phyloP scores from a whole-genome alignment of 1,284 basidiomycete genomes.

The Boletus subluridellus region DNA sequence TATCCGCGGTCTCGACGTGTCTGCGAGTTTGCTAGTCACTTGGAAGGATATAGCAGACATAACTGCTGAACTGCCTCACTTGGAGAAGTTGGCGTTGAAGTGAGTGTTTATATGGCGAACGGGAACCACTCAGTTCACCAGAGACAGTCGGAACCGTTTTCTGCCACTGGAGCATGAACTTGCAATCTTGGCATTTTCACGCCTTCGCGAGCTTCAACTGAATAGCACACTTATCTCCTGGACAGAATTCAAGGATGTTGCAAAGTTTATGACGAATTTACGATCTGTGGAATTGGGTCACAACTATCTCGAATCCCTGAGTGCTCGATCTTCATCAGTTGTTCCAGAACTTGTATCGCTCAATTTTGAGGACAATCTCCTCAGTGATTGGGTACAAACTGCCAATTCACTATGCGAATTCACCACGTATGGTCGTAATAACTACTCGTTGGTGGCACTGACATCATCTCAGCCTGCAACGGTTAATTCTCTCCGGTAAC shows the following conservation, averaged over 20 bases:
- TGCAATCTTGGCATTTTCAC: conserved; percentile 47
- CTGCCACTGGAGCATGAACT: conserved; percentile 32
- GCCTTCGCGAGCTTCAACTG: conserved; percentile 68
- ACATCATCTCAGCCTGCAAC: conserved; percentile 34
- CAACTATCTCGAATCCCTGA: conserved; percentile 56
- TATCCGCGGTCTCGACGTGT: conserved; percentile 79
- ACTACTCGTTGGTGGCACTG: conserved; percentile 12
- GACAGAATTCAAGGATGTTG: conserved; percentile 59
- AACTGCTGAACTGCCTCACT: conserved; percentile 53
- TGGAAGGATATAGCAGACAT: conserved; percentile 76
- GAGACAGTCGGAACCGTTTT: conserved; percentile 59
- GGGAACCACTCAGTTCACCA: conserved; percentile 11
- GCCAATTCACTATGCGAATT: conserved; percentile 48
- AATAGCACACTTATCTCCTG: conserved; percentile 72
- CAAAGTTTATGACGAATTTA: conserved; percentile 58
- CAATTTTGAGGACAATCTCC: conserved; percentile 74
- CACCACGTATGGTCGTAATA: conserved; percentile 43
- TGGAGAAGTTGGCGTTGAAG: conserved; percentile 77
- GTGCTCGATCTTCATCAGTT: conserved; percentile 12
- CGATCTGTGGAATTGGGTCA: conserved; percentile 71
- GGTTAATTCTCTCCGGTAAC: conserved; percentile 71
- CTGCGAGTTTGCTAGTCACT: conserved; percentile 67
- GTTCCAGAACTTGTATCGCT: conserved; percentile 48
- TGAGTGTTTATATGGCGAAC: conserved; percentile 37
- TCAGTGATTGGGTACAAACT: conserved; percentile 59